Conservation (phyloP, 1,284 basidiomycete genomes). For the Fistulinella staudtii region DNA sequence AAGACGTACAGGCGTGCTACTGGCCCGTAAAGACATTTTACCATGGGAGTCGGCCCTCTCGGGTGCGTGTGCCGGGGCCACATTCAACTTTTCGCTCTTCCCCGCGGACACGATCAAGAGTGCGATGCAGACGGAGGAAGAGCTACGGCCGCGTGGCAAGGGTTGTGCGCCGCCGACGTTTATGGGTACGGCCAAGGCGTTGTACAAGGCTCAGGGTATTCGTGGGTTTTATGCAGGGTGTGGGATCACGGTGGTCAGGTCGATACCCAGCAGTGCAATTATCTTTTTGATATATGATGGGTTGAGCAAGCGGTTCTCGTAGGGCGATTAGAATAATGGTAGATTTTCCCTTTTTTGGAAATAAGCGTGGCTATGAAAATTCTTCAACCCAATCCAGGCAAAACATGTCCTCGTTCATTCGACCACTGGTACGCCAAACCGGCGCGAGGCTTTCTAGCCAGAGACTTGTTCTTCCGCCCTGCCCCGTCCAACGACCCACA, state of each 20-base stretch:
- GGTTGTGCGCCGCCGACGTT: constrained; percentile 53
- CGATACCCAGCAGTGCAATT: constrained; percentile 86
- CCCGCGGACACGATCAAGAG: constrained; percentile 95
- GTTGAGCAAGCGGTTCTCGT: constrained; percentile 55
- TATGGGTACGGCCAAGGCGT: constrained; percentile 62
- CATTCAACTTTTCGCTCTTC: constrained; percentile 85
- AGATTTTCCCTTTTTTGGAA: too few species aligned
- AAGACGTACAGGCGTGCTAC: constrained; percentile 16
- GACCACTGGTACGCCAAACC: constrained; percentile 10
- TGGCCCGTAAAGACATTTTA: constrained; percentile 44
- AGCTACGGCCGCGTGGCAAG: constrained; percentile 59
- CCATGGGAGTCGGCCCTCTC: constrained; percentile 82
- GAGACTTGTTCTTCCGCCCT: not conserved
- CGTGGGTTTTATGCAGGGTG: constrained; percentile 93
- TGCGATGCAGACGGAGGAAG: constrained; percentile 91
- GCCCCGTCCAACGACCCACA: not conserved
- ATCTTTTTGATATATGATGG: constrained; percentile 91
- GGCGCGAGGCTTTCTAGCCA: constrained; percentile 1
- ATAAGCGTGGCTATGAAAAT: too few species aligned
- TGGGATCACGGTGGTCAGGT: constrained; percentile 85
- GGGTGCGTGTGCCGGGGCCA: constrained; percentile 84
- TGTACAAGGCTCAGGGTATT: constrained; percentile 78
- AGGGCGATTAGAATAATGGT: constrained; percentile 8
- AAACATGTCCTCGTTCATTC: constrained; percentile 14
- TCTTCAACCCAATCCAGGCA: too few species aligned